Evolutionary conservation across 139 green algal species (phyloP), one percentile per base, ranked within the genome.

Genomic region (Monoraphidium neglectum): DNA sequence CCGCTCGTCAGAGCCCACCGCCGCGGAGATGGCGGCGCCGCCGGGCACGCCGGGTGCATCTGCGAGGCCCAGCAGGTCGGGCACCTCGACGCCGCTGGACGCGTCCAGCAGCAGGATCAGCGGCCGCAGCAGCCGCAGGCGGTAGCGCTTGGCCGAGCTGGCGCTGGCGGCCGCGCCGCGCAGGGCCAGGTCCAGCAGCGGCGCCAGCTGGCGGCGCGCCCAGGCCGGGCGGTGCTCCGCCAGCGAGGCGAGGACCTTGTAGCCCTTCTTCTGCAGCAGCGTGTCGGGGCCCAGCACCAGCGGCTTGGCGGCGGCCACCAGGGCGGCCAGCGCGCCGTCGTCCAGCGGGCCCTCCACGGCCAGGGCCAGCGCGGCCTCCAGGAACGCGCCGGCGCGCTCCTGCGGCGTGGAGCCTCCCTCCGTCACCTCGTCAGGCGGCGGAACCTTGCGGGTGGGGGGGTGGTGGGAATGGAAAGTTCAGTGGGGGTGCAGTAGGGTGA

Each of bases 191-290:
- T 85, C 73, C 64, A 95, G 72, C 63, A 95, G 68, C 26, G 82
- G 79, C 35, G 47, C 33, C 53, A 84, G 51, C 59, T 88, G 77
- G 10, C 37, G 53, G 18, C 23, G 6, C 67, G 81, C 67, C 72
- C 82, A 87, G n/a, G 32, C 24, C 6, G 38, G 40, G 4, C 82
- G 63, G 54, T 68, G 37, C 35, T 64, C 40, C 0, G 33, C 59
- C 28, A 84, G 63, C 53, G 62, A 40, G 12, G 36, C 38, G 80
- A 84, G 80, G 66, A 97, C 81, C 88, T 97, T 97, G 92, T 99
- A 99, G 26, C 82, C 83, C 72, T 93, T 93, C 86, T 99, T 99
- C 85, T 99, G 96, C 60, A 97, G 81, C 0, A 84, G 79, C 10
- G 89, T 72, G 37, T 95, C 92, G 54, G 75, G 77, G 38, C 96